Evolutionary conservation across 2,329 filamentous ascomycete genomes (phyloP).

Genomic region (Fusarium torulosum): DNA sequence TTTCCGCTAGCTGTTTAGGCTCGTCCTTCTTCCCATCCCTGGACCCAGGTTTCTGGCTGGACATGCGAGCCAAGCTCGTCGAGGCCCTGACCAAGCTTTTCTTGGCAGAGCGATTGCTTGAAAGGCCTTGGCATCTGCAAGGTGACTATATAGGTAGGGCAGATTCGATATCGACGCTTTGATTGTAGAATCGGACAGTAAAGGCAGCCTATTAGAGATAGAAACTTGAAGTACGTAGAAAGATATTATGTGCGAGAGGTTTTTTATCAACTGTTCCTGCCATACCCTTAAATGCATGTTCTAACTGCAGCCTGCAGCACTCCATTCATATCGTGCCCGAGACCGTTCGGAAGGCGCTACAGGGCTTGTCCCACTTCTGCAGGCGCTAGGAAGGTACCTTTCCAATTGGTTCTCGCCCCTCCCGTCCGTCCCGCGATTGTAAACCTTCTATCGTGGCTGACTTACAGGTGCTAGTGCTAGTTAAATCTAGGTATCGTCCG

Average conservation of each 20-base stretch:
- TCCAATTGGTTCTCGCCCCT: constrained; percentile 29
- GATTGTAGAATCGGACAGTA: neutral
- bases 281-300: constrained; percentile 7
- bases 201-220: neutral
- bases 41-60: constrained; percentile 26
- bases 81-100: constrained; percentile 49
- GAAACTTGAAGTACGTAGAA: neutral
- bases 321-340: constrained; percentile 6
- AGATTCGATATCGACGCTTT: constrained; percentile 27
- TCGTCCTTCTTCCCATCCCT: constrained; percentile 19
- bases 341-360: constrained; percentile 16
- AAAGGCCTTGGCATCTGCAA: constrained; percentile 46
- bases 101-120: constrained; percentile 47
- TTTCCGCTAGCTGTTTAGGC: constrained; percentile 18
- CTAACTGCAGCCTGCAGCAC: neutral
- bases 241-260: neutral
- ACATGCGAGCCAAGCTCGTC: constrained; percentile 44
- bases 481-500: constrained; percentile 29
- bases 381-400: constrained; percentile 35
- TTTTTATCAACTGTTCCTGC: neutral
- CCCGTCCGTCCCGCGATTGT: constrained; percentile 33
- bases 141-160: constrained; percentile 30
- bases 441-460: constrained; percentile 37
- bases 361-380: constrained; percentile 17
- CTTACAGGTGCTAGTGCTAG: constrained; percentile 29